phyloP scores from a whole-genome alignment of 1,139 yeast species.

The Candida tunisiensis region DNA sequence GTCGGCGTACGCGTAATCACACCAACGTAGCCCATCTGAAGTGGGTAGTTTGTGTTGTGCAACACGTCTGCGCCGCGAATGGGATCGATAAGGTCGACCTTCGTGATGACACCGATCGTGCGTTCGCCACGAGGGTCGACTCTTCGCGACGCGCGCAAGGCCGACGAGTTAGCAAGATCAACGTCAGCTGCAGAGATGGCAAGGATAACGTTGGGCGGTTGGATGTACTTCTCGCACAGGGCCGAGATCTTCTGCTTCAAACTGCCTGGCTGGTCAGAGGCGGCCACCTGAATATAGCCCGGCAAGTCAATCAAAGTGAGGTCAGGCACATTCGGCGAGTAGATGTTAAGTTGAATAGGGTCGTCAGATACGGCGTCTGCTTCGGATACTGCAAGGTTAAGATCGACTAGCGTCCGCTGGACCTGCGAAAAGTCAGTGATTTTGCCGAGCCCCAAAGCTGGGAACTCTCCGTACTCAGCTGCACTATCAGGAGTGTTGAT shows the following conservation, averaged over 20 bases:
- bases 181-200: conserved; percentile 98
- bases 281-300: conserved; percentile 93
- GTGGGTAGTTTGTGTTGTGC: conserved; percentile 68
- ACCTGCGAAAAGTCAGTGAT: conserved; percentile 80
- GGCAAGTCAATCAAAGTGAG: conserved; percentile 89
- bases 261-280: conserved; percentile 86
- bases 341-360: conserved; percentile 80
- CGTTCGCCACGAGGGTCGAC: conserved; percentile 92
- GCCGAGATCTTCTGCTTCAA: conserved; percentile 64
- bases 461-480: conserved; percentile 86
- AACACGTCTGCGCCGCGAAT: conserved; percentile 51
- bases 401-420: conserved; percentile 66
- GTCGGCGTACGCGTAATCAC: conserved; percentile 73
- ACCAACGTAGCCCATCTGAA: conserved; percentile 94
- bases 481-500: conserved; percentile 74
- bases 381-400: conserved; percentile 84
- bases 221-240: conserved; percentile 72
- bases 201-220: conserved; percentile 81
- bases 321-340: conserved; percentile 88
- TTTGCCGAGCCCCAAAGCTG: conserved; percentile 68
- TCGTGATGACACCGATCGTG: conserved; percentile 91
- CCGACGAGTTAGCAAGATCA: conserved; percentile 91
- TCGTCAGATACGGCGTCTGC: conserved; percentile 76
- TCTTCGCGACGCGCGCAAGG: conserved; percentile 78
- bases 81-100: conserved; percentile 77